A percentile compares a stretch with the other conserved stretches of the same genome.
phyloP scores from a whole-genome alignment of 805 yeast genomes.

The Peterozyma toletana region DNA sequence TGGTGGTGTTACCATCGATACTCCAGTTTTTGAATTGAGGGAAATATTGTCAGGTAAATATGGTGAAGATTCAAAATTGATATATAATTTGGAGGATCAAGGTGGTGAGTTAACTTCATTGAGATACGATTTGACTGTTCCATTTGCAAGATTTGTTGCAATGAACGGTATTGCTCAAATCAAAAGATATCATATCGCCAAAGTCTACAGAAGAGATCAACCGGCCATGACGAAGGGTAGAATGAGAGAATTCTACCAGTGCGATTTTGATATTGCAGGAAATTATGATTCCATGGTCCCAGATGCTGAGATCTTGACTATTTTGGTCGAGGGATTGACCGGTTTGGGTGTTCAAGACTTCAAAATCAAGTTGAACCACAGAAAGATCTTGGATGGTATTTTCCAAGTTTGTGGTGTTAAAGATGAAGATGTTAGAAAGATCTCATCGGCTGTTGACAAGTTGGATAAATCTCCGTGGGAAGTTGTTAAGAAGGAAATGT shows the following conservation, averaged over 20 bases:
- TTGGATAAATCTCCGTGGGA: constrained; percentile 96
- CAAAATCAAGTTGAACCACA: constrained; percentile 88
- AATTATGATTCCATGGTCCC: constrained; percentile 90
- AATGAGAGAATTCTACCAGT: constrained; percentile 99
- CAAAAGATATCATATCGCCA: constrained; percentile 95
- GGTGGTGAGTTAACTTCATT: constrained; percentile 97
- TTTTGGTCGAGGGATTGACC: constrained; percentile 78
- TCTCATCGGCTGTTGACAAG: constrained; percentile 94
- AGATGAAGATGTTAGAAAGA: constrained; percentile 87
- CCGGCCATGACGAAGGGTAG: constrained; percentile 99
- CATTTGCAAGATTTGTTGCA: constrained; percentile 96
- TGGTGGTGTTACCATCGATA: constrained; percentile 97
- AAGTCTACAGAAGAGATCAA: constrained; percentile 98
- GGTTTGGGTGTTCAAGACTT: constrained; percentile 82
- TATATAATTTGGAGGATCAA: constrained; percentile 94
- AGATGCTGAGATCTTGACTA: constrained; percentile 81
- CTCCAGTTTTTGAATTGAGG: constrained; percentile 95
- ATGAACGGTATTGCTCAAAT: constrained; percentile 86
- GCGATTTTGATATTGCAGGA: constrained; percentile 98
- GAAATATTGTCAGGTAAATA: constrained; percentile 95
- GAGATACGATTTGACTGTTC: constrained; percentile 96
- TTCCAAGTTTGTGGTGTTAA: constrained; percentile 92
- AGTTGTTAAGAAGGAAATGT: constrained; percentile 86
- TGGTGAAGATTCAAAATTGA: constrained; percentile 97
- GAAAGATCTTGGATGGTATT: constrained; percentile 93